Evolutionary conservation across 2,329 filamentous ascomycete species (phyloP).

Genomic region (Aspergillus neoniger): DNA sequence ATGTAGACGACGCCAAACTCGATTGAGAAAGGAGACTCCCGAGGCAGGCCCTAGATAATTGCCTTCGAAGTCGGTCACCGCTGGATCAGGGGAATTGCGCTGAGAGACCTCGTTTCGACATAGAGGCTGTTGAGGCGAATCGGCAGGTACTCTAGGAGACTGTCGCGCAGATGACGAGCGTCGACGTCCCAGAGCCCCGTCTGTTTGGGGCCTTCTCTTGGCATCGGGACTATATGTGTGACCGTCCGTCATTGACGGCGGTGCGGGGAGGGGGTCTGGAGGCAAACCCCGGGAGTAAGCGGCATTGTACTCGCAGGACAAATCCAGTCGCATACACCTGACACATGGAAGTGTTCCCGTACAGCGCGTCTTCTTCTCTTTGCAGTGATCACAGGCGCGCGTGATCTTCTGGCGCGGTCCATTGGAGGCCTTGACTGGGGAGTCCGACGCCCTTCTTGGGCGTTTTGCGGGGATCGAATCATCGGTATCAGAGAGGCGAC

Average conservation of each 20-base stretch:
- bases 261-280: slow-evolving; percentile 34
- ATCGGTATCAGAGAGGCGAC: not conserved
- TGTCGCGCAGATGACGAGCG: slow-evolving; percentile 8
- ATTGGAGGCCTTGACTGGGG: slow-evolving; percentile 21
- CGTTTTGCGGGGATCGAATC: slow-evolving; percentile 14
- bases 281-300: slow-evolving; percentile 41
- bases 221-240: slow-evolving; percentile 12
- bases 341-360: slow-evolving; percentile 41
- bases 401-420: slow-evolving; percentile 40
- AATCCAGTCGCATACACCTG: slow-evolving; percentile 35
- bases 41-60: slow-evolving; percentile 59
- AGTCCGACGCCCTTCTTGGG: slow-evolving; percentile 35
- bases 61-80: slow-evolving; percentile 54
- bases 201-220: not conserved
- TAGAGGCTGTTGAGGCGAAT: slow-evolving; percentile 4
- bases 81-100: slow-evolving; percentile 49
- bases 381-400: slow-evolving; percentile 42
- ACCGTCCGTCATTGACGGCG: slow-evolving; percentile 16
- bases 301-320: slow-evolving; percentile 39
- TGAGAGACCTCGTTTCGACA: slow-evolving; percentile 22
- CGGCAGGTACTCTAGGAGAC: slow-evolving; percentile 3
- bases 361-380: slow-evolving; percentile 42
- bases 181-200: slow-evolving; percentile 7
- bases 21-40: slow-evolving; percentile 60
- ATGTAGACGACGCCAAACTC: slow-evolving; percentile 67